Percentiles rank a stretch among this genome's conserved stretches.
These are phyloP conservation scores for Tricladium varicosporioides DNA, from an alignment of 2,329 filamentous ascomycete species.

Conservation along the genomic window DNA sequence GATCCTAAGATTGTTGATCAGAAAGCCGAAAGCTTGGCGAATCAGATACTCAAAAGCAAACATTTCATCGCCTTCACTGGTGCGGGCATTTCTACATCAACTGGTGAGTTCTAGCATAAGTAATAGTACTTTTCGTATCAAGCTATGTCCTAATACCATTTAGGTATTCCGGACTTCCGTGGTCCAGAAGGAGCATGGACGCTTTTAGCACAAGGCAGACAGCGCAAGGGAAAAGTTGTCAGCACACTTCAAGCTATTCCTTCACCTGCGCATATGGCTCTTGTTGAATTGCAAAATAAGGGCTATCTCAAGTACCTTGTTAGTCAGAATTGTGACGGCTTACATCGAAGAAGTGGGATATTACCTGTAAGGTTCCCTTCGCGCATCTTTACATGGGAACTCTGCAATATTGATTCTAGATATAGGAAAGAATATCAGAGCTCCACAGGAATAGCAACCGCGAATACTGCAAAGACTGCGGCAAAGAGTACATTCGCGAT, in stretches of 20 bases:
- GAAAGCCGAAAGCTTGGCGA: conserved; percentile 39
- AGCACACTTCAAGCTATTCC: conserved; percentile 45
- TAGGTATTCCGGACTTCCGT: conserved; percentile 48
- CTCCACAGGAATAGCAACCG: conserved; percentile 48
- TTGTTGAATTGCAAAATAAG: conserved; percentile 42
- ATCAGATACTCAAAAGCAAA: conserved; percentile 41
- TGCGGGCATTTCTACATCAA: conserved; percentile 46
- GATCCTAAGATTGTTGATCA: conserved; percentile 29
- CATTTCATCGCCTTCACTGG: conserved; percentile 48
- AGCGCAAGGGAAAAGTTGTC: conserved; percentile 32
- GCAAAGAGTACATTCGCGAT: conserved; percentile 45
- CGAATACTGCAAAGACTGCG: conserved; percentile 44
- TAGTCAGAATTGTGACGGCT: conserved; percentile 46
- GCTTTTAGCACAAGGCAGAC: conserved; percentile 41
- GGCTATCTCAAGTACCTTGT: conserved; percentile 43
- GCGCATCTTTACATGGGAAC: not conserved
- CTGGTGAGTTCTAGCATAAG: conserved; percentile 32
- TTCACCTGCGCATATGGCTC: conserved; percentile 46
- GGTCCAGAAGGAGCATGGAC: conserved; percentile 47
- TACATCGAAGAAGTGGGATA: conserved; percentile 46
- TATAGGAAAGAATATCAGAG: conserved; percentile 43
- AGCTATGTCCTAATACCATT: not conserved
- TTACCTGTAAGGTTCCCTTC: conserved; percentile 36
- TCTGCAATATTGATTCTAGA: not conserved
- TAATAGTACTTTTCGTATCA: not conserved